Evolutionary conservation across 805 yeast species (phyloP).

Genomic region (Pichia insulana): DNA sequence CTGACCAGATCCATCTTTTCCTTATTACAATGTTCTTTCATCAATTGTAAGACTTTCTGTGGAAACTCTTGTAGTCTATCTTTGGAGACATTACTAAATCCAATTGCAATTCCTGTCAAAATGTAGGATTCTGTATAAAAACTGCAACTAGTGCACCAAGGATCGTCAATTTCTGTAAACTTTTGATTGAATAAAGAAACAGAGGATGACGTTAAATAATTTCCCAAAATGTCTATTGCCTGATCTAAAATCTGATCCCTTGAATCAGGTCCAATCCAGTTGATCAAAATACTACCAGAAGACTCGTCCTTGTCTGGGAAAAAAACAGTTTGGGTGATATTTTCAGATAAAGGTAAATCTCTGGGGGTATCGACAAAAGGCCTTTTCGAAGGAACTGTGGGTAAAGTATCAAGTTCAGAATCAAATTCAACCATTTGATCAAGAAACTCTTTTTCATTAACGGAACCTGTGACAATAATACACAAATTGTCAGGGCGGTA

Average conservation of each 20-base stretch:
- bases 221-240: conserved; percentile 64
- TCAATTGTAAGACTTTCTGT: conserved; percentile 37
- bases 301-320: conserved; percentile 89
- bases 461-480: conserved; percentile 75
- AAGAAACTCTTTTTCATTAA: conserved; percentile 68
- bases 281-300: conserved; percentile 61
- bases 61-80: conserved; percentile 49
- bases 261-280: conserved; percentile 77
- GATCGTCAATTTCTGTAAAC: conserved; percentile 75
- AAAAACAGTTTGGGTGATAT: conserved; percentile 43
- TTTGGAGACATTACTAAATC: conserved; percentile 69
- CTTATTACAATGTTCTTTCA: conserved; percentile 43
- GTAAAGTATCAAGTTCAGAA: conserved; percentile 37
- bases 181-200: conserved; percentile 63
- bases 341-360: conserved; percentile 32
- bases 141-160: conserved; percentile 64
- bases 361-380: conserved; percentile 74
- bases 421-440: conserved; percentile 56
- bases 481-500: conserved; percentile 83
- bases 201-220: conserved; percentile 69
- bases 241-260: conserved; percentile 42
- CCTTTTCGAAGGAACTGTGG: conserved; percentile 35
- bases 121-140: conserved; percentile 69
- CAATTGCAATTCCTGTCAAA: conserved; percentile 48
- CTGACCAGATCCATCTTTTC: conserved; percentile 51